Conservation (phyloP, 2,329 filamentous ascomycete genomes). For the Claviceps sp. region DNA sequence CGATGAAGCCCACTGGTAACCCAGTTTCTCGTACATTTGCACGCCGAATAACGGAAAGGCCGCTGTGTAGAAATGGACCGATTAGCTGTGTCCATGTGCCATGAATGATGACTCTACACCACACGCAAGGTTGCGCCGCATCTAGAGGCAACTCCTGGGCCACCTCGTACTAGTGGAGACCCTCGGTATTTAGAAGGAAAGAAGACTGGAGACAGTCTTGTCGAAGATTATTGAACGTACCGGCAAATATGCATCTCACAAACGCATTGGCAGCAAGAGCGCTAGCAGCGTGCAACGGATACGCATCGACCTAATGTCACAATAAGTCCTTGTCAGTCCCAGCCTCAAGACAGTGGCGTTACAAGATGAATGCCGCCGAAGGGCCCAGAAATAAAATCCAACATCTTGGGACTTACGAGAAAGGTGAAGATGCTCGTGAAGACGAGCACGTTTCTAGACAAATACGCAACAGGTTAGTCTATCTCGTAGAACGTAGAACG, state of each 20-base stretch:
- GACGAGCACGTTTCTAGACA: constrained; percentile 53
- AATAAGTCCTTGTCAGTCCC: neutral
- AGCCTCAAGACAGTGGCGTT: no score
- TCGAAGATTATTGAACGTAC: constrained; percentile 21
- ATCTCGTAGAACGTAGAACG: constrained; percentile 2
- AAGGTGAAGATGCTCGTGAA: constrained; percentile 85
- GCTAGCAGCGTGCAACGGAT: constrained; percentile 60
- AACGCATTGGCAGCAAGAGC: constrained; percentile 78
- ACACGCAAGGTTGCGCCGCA: no score
- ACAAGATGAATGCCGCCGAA: neutral
- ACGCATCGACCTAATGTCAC: constrained; percentile 49
- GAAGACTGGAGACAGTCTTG: neutral
- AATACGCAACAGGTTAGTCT: constrained; percentile 14
- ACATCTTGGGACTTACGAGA: constrained; percentile 41
- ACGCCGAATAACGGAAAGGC: constrained; percentile 64
- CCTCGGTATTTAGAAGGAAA: neutral
- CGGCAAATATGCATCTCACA: constrained; percentile 62
- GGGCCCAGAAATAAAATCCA: neutral
- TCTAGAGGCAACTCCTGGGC: no score
- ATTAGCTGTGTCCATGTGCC: constrained; percentile 6
- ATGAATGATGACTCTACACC: neutral
- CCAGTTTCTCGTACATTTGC: constrained; percentile 57
- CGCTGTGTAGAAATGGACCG: constrained; percentile 28
- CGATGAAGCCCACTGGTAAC: constrained; percentile 55
- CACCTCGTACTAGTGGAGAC: no score